These are phyloP conservation scores for Yamadazyma ubonensis DNA, from an alignment of 805 yeast genomes.

Conservation along the genomic window DNA sequence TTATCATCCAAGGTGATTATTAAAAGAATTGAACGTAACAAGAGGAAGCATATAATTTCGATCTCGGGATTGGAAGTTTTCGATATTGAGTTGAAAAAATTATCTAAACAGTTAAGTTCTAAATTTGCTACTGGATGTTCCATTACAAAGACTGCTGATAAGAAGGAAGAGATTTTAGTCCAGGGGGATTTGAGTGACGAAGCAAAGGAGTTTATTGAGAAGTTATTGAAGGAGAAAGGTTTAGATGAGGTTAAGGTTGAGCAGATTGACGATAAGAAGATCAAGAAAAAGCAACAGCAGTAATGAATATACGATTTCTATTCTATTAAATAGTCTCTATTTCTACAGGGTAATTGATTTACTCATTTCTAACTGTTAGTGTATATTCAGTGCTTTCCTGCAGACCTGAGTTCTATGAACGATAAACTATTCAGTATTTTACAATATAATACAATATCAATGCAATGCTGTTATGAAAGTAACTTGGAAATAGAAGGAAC, in stretches of 20 bases:
- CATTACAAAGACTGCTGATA: constrained; percentile 84
- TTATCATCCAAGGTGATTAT: constrained; percentile 77
- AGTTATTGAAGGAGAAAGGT: constrained; percentile 76
- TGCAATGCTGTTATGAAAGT: constrained; percentile 2
- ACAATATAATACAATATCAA: constrained; percentile 8
- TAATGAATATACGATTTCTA: constrained; percentile 1
- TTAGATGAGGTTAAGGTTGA: constrained; percentile 85
- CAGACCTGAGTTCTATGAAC: too few species aligned
- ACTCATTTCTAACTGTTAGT: too few species aligned
- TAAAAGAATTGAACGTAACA: constrained; percentile 86
- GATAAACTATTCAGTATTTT: constrained; percentile 7
- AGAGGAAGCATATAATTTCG: constrained; percentile 82
- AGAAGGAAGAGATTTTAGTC: constrained; percentile 85
- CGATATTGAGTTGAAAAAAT: constrained; percentile 84
- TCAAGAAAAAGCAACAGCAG: constrained; percentile 41
- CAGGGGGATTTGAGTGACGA: constrained; percentile 96
- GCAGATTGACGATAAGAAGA: constrained; percentile 77
- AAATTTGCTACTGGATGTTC: constrained; percentile 96
- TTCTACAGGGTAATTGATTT: too few species aligned
- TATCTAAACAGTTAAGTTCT: constrained; percentile 88
- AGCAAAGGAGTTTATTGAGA: constrained; percentile 72
- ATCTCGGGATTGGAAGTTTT: constrained; percentile 86
- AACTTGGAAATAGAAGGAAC: constrained; percentile 25
- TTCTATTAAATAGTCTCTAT: background rate
- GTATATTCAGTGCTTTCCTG: too few species aligned